These are phyloP conservation scores for Claviceps africana DNA, from an alignment of 2,329 filamentous ascomycete species.

Conservation along the genomic window DNA sequence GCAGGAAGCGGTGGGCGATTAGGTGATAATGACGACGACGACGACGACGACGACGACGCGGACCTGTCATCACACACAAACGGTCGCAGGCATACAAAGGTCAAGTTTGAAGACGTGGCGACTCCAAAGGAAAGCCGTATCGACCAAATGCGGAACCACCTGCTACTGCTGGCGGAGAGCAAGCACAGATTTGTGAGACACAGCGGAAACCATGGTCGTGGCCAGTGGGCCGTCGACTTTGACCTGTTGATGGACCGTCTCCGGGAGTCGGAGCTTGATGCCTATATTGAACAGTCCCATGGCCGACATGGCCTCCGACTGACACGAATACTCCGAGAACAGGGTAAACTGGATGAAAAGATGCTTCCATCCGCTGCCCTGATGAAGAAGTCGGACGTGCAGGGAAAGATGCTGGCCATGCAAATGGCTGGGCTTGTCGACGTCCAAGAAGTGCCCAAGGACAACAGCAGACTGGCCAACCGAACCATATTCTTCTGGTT, in stretches of 20 bases:
- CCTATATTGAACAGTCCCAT: slow-evolving; percentile 63
- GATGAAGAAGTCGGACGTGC: slow-evolving; percentile 73
- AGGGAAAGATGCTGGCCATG: slow-evolving; percentile 71
- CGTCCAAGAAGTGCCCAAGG: slow-evolving; percentile 85
- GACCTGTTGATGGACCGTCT: slow-evolving; percentile 55
- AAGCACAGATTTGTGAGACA: slow-evolving; percentile 54
- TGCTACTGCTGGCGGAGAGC: slow-evolving; percentile 58
- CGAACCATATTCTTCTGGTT: slow-evolving; percentile 86
- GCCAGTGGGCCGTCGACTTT: slow-evolving; percentile 78
- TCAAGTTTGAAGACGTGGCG: slow-evolving; percentile 37
- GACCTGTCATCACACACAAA: slow-evolving; percentile 17
- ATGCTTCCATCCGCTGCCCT: slow-evolving; percentile 67
- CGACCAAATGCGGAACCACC: slow-evolving; percentile 54
- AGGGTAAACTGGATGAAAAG: slow-evolving; percentile 93
- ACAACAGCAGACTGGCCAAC: slow-evolving; percentile 66
- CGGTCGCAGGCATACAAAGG: slow-evolving; percentile 25
- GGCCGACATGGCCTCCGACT: slow-evolving; percentile 67
- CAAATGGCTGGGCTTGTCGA: slow-evolving; percentile 78
- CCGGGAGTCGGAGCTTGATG: slow-evolving; percentile 66
- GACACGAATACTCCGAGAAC: slow-evolving; percentile 69
- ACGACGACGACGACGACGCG: slow-evolving; percentile 3
- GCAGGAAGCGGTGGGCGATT: slow-evolving; percentile 15
- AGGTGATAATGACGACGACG: slow-evolving; percentile 14
- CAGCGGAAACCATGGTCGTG: slow-evolving; percentile 46
- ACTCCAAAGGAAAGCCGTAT: slow-evolving; percentile 31